Evolutionary conservation across 805 yeast genomes (phyloP), one percentile per base, ranked within the genome.

Genomic region (Sugiyamaella boreocaroliniensis): DNA sequence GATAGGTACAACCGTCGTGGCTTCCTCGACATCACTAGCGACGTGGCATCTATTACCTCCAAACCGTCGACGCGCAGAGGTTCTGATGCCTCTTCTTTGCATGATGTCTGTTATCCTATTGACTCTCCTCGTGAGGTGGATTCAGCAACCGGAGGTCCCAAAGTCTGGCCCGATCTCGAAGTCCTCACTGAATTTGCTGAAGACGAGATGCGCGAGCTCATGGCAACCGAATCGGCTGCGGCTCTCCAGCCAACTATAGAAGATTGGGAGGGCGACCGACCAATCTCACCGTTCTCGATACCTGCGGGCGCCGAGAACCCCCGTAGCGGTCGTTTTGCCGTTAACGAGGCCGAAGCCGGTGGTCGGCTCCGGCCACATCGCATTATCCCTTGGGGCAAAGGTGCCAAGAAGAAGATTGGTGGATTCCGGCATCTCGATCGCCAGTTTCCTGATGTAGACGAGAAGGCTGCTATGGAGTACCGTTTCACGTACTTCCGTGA

Each of bases 401-500:
- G 16, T 20, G 54, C 16, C 48, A 52, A 43, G 34, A 50, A 34
- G 16, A 49, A 32, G 51, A 55, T n/a, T 32, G 54, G 20, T 14
- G 46, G 49, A 19, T 43, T 47, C n/a, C 37, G n/a, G 4, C 37
- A 32, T 5, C 37, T 32, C 10, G 55, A 55, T 18, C 46, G 49
- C 32, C 44, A 57, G 41, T 47, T 51, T 48, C 51, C 60, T 16
- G 58, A 53, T 29, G 56, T 49, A 12, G 62, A 54, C 52, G 65
- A 72, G 34, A 74, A 73, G 55, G 72, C 75, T 46, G 76, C 76
- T 14, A 81, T 78, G 53, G 80, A 80, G 55, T 82, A 81, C 65
- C 74, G 98, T 57, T 92, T 87, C 71, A 89, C 98, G 0, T 92
- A 92, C 64, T 92, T 93, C 69, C 76, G 98, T 58, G 96, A 89